Evolutionary conservation across 2,329 filamentous ascomycete genomes (phyloP).

Genomic region (Stagonosporopsis rhizophila): DNA sequence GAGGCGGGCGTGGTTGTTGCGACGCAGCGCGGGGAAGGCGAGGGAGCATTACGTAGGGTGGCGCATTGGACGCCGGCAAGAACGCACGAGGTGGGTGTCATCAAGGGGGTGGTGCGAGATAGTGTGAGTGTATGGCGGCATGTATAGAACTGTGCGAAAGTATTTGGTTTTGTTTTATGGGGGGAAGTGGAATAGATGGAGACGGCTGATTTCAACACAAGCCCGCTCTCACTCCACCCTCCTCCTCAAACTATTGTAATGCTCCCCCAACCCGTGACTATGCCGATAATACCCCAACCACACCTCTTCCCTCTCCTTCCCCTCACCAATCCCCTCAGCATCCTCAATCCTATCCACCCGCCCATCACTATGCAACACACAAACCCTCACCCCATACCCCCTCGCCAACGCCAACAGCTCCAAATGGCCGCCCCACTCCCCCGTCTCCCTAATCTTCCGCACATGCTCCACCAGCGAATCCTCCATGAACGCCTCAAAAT

Average conservation of each 20-base stretch:
- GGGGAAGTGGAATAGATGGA: too few species aligned
- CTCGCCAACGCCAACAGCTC: conserved; percentile 86
- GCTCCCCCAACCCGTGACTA: conserved; percentile 92
- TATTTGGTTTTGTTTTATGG: too few species aligned
- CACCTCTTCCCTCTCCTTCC: conserved; percentile 63
- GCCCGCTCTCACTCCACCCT: conserved; percentile 42
- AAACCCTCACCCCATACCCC: conserved; percentile 79
- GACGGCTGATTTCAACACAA: too few species aligned
- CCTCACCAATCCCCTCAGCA: conserved; percentile 49
- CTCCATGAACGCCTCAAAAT: conserved; percentile 87
- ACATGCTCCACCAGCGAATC: conserved; percentile 78
- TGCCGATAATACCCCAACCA: conserved; percentile 97
- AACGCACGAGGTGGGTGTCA: conserved; percentile 59
- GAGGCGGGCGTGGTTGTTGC: conserved; percentile 59
- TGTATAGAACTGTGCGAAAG: conserved; percentile 8
- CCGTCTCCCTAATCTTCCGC: conserved; percentile 79
- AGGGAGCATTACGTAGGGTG: conserved; percentile 52
- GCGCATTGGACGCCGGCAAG: conserved; percentile 63
- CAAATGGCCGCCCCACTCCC: conserved; percentile 94
- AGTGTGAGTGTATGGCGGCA: conserved; percentile 59
- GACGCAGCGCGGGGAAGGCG: conserved; percentile 53
- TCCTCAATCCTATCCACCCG: conserved; percentile 75
- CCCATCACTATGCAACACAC: conserved; percentile 83
- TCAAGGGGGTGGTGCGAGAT: conserved; percentile 58
- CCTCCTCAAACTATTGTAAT: conserved; percentile 85